Conservation (phyloP, 2,329 filamentous ascomycete species). For the Pyrenophora seminiperda region DNA sequence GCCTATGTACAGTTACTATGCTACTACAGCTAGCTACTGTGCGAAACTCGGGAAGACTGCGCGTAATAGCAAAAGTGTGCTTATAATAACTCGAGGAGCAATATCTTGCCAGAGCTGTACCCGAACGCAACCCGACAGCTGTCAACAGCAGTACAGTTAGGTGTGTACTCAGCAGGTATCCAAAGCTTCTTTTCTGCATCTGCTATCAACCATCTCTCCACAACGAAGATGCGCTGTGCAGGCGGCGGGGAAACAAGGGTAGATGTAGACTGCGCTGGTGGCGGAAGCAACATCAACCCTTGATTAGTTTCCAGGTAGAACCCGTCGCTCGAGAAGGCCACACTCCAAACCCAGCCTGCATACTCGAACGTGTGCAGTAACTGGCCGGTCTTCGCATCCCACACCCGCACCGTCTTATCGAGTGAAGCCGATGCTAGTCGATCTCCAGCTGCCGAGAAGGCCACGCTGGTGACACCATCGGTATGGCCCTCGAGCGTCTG, state of each 20-base stretch:
- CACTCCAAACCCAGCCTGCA: constrained; percentile 12
- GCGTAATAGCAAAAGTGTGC: background rate
- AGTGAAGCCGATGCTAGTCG: background rate
- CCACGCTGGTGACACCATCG: background rate
- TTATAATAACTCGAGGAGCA: background rate
- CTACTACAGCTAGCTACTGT: background rate
- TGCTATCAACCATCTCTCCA: background rate
- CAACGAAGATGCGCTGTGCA: background rate
- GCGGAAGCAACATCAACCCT: background rate
- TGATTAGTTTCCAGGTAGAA: background rate
- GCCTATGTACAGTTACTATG: background rate
- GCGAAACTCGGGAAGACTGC: background rate
- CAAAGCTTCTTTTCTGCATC: background rate
- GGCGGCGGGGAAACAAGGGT: background rate
- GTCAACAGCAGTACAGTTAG: background rate
- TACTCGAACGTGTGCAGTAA: constrained; percentile 31
- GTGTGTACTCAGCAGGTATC: background rate
- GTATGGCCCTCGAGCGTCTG: background rate
- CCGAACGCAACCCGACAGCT: background rate
- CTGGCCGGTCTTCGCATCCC: constrained; percentile 4
- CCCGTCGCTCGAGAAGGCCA: constrained; percentile 30
- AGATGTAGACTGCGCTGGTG: background rate
- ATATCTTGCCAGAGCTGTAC: background rate
- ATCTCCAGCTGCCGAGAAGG: background rate
- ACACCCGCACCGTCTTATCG: background rate